Conservation (phyloP, 306 rosid genomes). For the Herpetospermum pedunculosum region DNA sequence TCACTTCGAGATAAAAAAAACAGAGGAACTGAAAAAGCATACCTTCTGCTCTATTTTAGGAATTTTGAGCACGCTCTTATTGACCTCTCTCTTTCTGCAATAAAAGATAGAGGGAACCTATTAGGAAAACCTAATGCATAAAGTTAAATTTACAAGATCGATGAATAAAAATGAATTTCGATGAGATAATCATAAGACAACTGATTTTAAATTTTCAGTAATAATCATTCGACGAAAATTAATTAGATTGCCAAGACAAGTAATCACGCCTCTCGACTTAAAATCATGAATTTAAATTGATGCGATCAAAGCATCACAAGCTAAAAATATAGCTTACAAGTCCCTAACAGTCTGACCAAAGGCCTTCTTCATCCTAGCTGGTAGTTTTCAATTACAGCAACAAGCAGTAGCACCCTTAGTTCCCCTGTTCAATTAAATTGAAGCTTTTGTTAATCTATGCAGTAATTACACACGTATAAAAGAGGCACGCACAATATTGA, state of each 20-base stretch:
- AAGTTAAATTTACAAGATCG: not conserved
- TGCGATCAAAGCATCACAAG: not conserved
- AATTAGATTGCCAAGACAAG: not conserved
- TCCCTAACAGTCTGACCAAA: conserved; percentile 96
- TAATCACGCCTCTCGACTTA: not conserved
- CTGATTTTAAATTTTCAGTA: not conserved
- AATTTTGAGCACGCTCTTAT: conserved; percentile 92
- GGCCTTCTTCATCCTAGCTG: conserved; percentile 71
- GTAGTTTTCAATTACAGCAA: conserved; percentile 15
- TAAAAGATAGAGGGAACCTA: conserved; percentile 10
- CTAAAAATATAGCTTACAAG: conserved; percentile 46
- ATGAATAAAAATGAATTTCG: not conserved
- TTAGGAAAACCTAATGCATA: not conserved
- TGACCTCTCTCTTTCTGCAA: conserved; percentile 90
- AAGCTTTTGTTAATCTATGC: conserved; percentile 3
- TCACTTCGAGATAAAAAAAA: not conserved
- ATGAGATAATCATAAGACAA: not conserved
- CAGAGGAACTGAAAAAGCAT: conserved; percentile 5
- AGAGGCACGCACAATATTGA: not conserved
- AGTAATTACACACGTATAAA: not conserved
- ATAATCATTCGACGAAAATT: not conserved
- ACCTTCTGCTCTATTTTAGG: conserved; percentile 99
- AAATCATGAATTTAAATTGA: not conserved
- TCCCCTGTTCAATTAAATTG: conserved; percentile 16
- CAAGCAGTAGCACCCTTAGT: conserved; percentile 21